Conservation (phyloP, 2,329 filamentous ascomycete species). For the Didymella segeticola region DNA sequence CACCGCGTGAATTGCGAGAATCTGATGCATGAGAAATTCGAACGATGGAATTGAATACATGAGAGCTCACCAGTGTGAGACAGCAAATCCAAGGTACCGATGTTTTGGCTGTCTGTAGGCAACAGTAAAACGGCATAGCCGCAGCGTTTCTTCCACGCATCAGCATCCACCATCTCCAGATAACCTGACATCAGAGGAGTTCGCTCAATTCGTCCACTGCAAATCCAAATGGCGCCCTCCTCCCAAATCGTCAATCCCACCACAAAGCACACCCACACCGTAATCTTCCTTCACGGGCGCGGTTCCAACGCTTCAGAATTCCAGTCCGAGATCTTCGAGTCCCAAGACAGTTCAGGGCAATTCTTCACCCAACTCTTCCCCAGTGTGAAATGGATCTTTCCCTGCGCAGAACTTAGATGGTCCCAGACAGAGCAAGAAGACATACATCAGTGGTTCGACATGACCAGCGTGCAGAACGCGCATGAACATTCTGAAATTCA, state of each 20-base stretch:
- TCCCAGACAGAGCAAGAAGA: not conserved
- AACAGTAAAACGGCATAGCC: not conserved
- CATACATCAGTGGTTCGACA: conserved; percentile 57
- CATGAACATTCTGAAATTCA: conserved; percentile 53
- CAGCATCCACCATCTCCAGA: no score
- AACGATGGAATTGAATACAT: not conserved
- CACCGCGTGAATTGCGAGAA: not conserved
- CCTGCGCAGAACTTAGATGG: conserved; percentile 43
- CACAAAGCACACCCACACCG: conserved; percentile 51
- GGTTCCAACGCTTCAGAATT: conserved; percentile 51
- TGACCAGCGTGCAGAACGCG: conserved; percentile 54
- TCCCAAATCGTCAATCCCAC: not conserved
- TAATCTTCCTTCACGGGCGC: conserved; percentile 58
- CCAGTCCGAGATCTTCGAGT: conserved; percentile 50
- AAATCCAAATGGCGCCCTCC: not conserved
- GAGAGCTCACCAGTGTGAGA: no score
- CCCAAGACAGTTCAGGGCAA: conserved; percentile 21
- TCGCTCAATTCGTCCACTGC: no score
- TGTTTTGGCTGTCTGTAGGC: not conserved
- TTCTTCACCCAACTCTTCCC: conserved; percentile 51
- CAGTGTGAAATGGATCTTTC: conserved; percentile 55
- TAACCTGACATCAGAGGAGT: not conserved
- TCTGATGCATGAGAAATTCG: not conserved
- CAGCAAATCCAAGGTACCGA: not conserved
- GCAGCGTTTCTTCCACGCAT: not conserved